phyloP scores from a whole-genome alignment of 768 basidiomycete species.

The Bullera alba region DNA sequence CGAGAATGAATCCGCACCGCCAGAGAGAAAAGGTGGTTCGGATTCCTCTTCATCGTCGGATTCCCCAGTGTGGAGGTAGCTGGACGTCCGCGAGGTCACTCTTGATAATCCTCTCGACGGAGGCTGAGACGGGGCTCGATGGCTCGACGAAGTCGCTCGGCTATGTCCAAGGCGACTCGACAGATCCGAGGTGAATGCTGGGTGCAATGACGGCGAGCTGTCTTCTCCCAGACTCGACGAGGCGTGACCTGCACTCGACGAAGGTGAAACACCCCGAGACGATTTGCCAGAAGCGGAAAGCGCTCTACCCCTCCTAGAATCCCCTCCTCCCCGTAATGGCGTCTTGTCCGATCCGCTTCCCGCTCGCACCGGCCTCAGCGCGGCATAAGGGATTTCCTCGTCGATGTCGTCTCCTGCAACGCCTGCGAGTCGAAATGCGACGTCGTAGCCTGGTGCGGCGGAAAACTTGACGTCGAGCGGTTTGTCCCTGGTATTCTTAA shows the following conservation, averaged over 20 bases:
- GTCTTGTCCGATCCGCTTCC: neutral
- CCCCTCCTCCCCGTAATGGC: neutral
- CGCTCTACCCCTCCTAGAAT: neutral
- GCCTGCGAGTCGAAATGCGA: constrained; percentile 41
- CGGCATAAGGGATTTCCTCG: constrained; percentile 11
- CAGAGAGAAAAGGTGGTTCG: constrained; percentile 31
- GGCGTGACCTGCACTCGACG: constrained; percentile 3
- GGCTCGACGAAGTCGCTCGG: neutral
- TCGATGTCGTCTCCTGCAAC: constrained; percentile 36
- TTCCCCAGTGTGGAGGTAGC: constrained; percentile 14
- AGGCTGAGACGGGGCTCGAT: constrained; percentile 18
- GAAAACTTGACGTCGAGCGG: constrained; percentile 38
- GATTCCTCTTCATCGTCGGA: constrained; percentile 28
- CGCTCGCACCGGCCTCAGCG: no score
- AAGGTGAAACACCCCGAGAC: constrained; percentile 9
- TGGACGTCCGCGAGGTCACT: constrained; percentile 24
- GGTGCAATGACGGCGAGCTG: neutral
- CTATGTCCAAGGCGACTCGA: neutral
- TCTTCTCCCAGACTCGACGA: neutral
- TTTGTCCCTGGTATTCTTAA: constrained; percentile 38
- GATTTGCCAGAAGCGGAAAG: neutral
- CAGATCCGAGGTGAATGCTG: neutral
- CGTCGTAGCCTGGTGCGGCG: constrained; percentile 29
- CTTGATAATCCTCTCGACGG: constrained; percentile 32
- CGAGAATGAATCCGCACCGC: constrained; percentile 4